phyloP scores from a whole-genome alignment of 306 rosid genomes.

The Rubus parviflorus region DNA sequence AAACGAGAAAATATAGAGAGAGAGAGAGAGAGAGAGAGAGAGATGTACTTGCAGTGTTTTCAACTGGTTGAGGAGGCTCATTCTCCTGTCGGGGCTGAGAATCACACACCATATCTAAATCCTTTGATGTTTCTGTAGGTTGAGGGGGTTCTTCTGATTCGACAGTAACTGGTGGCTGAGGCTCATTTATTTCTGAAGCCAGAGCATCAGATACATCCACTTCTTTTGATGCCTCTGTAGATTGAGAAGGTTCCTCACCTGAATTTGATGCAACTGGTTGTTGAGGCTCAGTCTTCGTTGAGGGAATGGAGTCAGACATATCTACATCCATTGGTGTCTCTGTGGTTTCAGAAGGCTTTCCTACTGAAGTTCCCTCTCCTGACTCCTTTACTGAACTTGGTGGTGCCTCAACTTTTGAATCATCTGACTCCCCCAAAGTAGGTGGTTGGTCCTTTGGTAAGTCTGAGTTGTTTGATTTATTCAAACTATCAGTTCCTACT shows the following conservation, averaged over 20 bases:
- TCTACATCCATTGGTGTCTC: constrained; percentile 39
- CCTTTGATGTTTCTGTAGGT: constrained; percentile 38
- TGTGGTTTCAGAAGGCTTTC: constrained; percentile 41
- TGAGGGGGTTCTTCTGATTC: constrained; percentile 37
- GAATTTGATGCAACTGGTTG: constrained; percentile 36
- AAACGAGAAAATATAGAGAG: neutral
- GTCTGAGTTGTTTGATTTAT: constrained; percentile 43
- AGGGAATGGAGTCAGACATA: constrained; percentile 39
- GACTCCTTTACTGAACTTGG: constrained; percentile 44
- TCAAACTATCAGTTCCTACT: constrained; percentile 32
- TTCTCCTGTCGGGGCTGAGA: constrained; percentile 37
- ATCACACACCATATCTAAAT: constrained; percentile 47
- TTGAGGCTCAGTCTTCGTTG: constrained; percentile 48
- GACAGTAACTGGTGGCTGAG: constrained; percentile 24
- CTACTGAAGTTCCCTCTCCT: constrained; percentile 35
- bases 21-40: constrained; percentile 23
- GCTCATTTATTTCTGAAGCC: constrained; percentile 29
- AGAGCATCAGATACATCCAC: constrained; percentile 36
- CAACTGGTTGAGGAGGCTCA: constrained; percentile 45
- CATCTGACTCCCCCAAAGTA: constrained; percentile 36
- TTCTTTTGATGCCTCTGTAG: constrained; percentile 36
- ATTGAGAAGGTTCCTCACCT: constrained; percentile 32
- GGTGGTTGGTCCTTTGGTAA: constrained; percentile 40
- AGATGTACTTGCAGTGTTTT: constrained; percentile 41
- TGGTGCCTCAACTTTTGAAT: constrained; percentile 43